Evolutionary conservation across 176 grass and related monocot genomes (phyloP), one percentile per base, ranked within the genome.

Genomic region (Musa troglodytarum): DNA sequence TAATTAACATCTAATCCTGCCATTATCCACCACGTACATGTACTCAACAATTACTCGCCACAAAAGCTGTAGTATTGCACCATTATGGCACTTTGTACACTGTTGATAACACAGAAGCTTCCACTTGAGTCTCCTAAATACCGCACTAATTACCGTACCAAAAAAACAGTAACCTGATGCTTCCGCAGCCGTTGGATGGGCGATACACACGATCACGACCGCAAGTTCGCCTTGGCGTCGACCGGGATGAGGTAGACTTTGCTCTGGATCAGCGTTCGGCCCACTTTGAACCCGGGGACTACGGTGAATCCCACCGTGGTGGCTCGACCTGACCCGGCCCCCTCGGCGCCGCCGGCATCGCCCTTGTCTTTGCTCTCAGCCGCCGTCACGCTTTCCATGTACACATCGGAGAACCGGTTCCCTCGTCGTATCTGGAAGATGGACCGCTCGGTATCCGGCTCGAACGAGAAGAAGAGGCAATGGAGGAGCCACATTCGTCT

Each of bases 381-480:
- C 13, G 53, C 53, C 0, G 25, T 9, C 14, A 74, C 72, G 72
- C 72, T 74, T 22, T 74, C 72, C 72, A 74, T 74, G 72, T 74
- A 74, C 10, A 74, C 72, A 14, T 29, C 72, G 19, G 72, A 74
- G 72, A 74, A 74, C 12, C 53, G 72, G 52, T 24, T 74, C 53
- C 72, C 72, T 24, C 52, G 52, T 14, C 6, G 23, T 22, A 57
- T 6, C 50, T 74, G 72, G 72, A 74, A 74, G 53, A 74, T 19
- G 17, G 58, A 56, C 6, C 75, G 20, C 52, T 69, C 52, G 3
- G 17, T 53, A 1, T 49, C 52, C 52, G 24, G 21, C 52, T 69
- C 23, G 64, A 69, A 78, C 23, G 77, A 78, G 64, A 69, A 68
- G 51, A 68, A 54, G 51, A 78, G 77, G 51, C 77, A 56, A 53